Base-by-base conservation (phyloP, 768 basidiomycete genomes). In the Cystoderma amianthinum region DNA sequence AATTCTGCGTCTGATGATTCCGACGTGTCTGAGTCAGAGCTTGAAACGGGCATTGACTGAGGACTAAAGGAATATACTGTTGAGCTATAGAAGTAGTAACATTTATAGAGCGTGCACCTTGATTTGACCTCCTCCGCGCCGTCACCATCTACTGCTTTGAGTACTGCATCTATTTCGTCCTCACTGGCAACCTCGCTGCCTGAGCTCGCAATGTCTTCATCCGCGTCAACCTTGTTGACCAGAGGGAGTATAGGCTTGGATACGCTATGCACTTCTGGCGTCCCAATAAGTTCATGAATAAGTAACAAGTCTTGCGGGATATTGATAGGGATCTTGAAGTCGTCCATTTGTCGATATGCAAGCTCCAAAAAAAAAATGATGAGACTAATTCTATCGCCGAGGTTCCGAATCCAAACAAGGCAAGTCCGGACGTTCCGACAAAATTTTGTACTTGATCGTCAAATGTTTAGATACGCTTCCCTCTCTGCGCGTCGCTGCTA, bases 291-390 rank as follows among this genome's bases (percentile, higher is more conserved):
- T 43, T 80, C 79, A 36, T 76, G 79, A 28, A 89, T 89, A 32
- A 89, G 69, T 28, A 85, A 67, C 16, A 90, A 62, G 53, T 90
- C 86, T 53, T 87, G 87, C 7, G 87, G 74, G 15, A 86, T 60
- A 15, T 50, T 53, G n/a, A 68, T 65, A 20, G 85, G 85, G 6
- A 76, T 52, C 51, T 76, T 78, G 69, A 86, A 88, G 33, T 47
- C 43, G 46, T 66, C 59, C 64, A 68, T 70, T 28, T 7, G 25
- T 7, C 25, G 25, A 28, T 28, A n/a, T n/a, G 7, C 7, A 28
- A 28, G 7, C n/a, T n/a, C n/a, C n/a, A 7, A 28, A n/a, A 28
- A 28, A 28, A 28, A 28, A 28, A 28, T 28, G 25, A 28, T 28
- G n/a, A n/a, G n/a, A n/a, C n/a, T n/a, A n/a, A n/a, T n/a, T n/a